phyloP scores from a whole-genome alignment of 2,329 filamentous ascomycete species.

The Microcera coccophila region DNA sequence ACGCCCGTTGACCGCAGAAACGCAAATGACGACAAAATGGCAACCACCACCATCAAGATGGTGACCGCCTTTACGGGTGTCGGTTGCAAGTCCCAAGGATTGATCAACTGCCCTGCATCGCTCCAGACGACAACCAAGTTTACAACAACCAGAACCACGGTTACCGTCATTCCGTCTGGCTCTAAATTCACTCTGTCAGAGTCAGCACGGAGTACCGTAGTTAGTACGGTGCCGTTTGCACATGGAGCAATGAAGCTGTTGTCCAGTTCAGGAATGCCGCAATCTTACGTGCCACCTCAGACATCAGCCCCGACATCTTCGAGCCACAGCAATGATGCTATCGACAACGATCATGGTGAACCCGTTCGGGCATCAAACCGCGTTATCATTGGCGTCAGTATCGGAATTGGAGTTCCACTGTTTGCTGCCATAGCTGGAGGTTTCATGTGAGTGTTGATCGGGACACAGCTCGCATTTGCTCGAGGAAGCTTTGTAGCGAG shows the following conservation, averaged over 20 bases:
- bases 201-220: constrained; percentile 29
- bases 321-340: not conserved
- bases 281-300: constrained; percentile 40
- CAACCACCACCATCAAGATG: constrained; percentile 39
- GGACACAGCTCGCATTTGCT: no score
- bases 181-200: constrained; percentile 38
- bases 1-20: constrained; percentile 1
- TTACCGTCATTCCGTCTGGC: constrained; percentile 39
- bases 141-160: constrained; percentile 37
- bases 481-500: no score
- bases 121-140: constrained; percentile 43
- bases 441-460: constrained; percentile 36
- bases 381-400: constrained; percentile 45
- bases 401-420: constrained; percentile 44
- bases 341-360: constrained; percentile 20
- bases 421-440: constrained; percentile 26
- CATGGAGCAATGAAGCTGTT: constrained; percentile 28
- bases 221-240: constrained; percentile 41
- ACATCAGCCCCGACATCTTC: constrained; percentile 25
- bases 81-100: constrained; percentile 38
- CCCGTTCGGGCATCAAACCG: constrained; percentile 39
- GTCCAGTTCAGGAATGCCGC: constrained; percentile 38
- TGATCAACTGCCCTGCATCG: constrained; percentile 49
- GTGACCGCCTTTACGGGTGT: constrained; percentile 42
- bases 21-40: constrained; percentile 26